phyloP scores from a whole-genome alignment of 305 asterid species.

The Vinca major region DNA sequence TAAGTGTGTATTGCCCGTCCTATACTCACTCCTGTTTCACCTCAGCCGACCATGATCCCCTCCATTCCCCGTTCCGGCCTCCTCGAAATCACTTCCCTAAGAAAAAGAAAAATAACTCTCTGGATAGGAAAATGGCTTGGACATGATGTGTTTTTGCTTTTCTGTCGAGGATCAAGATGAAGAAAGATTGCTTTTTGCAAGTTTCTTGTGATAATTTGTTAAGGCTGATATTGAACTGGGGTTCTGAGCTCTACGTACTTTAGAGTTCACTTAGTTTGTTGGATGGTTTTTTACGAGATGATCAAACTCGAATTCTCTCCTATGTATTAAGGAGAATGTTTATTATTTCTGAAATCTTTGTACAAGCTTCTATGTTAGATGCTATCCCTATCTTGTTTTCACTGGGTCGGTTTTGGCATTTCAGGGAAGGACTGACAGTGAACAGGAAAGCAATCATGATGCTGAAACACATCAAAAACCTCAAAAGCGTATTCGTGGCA shows the following conservation, averaged over 20 bases:
- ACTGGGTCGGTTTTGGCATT: slow-evolving; percentile 19
- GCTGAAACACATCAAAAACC: slow-evolving; percentile 59
- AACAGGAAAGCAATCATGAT: slow-evolving; percentile 73
- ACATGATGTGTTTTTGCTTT: too few species aligned
- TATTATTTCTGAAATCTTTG: neutral
- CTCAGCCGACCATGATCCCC: neutral
- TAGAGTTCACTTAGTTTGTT: neutral
- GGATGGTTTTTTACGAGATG: neutral
- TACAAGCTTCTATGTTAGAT: neutral
- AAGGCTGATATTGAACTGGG: too few species aligned
- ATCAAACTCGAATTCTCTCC: neutral
- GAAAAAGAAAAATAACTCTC: too few species aligned
- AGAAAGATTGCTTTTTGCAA: too few species aligned
- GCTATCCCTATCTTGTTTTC: neutral
- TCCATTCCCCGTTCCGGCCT: neutral
- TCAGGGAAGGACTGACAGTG: slow-evolving; percentile 79
- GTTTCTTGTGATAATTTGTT: too few species aligned
- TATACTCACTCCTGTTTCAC: neutral
- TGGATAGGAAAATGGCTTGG: too few species aligned
- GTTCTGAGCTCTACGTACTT: neutral
- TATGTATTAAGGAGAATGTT: neutral
- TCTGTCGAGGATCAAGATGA: too few species aligned
- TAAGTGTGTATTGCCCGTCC: neutral
- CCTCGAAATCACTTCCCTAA: neutral
- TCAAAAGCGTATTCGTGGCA: slow-evolving; percentile 65